Conservation (phyloP, 2,329 filamentous ascomycete species). For the Pseudogymnoascus sp. region DNA sequence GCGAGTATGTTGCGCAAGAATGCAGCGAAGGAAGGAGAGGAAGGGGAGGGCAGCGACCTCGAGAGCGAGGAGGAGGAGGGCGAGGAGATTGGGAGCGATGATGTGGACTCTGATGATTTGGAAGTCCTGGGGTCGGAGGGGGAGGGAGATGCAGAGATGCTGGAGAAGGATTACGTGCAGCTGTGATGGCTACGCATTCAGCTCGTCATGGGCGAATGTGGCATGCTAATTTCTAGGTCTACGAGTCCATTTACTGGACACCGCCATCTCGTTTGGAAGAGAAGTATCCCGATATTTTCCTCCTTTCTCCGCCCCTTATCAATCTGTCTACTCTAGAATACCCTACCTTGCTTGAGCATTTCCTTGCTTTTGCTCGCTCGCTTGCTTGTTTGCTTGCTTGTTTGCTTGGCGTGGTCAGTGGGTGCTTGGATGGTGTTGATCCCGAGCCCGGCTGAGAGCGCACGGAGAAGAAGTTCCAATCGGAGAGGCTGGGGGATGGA, state of each 20-base stretch:
- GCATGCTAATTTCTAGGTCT: conserved; percentile 2
- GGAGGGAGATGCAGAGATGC: conserved; percentile 43
- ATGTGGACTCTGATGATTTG: conserved; percentile 69
- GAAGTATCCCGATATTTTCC: not conserved
- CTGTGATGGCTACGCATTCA: conserved; percentile 29
- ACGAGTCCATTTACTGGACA: not conserved
- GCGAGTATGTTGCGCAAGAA: conserved; percentile 68
- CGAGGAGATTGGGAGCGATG: conserved; percentile 62
- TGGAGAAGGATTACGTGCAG: conserved; percentile 52
- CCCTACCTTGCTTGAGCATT: not conserved
- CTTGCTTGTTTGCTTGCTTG: not conserved
- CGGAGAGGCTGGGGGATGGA: not conserved
- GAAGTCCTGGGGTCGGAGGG: conserved; percentile 52
- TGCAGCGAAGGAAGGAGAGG: conserved; percentile 35
- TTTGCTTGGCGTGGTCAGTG: not conserved
- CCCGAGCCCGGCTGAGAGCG: not conserved
- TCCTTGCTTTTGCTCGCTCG: not conserved
- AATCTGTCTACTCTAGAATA: not conserved
- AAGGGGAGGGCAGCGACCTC: conserved; percentile 52
- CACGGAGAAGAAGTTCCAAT: not conserved
- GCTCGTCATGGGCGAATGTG: not conserved
- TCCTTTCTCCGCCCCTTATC: not conserved
- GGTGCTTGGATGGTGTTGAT: not conserved
- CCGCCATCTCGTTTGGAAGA: not conserved
- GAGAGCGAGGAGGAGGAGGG: conserved; percentile 67